These are phyloP conservation scores for Brassica hybrid DNA, from an alignment of 441 rosid genomes.

Conservation along the genomic window DNA sequence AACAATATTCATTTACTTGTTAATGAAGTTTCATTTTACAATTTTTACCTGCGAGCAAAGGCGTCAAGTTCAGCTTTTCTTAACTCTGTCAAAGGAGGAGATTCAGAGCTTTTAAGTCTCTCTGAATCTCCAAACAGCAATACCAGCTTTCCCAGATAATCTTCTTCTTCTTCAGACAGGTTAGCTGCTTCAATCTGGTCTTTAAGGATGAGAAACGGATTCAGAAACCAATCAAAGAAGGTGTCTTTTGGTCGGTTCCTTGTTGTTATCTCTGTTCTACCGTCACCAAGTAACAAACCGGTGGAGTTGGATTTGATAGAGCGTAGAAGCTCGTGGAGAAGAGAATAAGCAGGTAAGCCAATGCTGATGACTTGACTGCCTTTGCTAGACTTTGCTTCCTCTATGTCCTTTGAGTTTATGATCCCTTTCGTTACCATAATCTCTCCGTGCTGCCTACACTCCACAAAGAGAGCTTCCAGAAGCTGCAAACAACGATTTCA, in stretches of 20 bases:
- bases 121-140: slow-evolving; percentile 63
- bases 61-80: slow-evolving; percentile 84
- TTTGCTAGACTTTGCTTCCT: slow-evolving; percentile 66
- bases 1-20: background rate
- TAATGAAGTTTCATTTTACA: background rate
- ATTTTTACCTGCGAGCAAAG: slow-evolving; percentile 82
- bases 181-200: slow-evolving; percentile 84
- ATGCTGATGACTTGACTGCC: slow-evolving; percentile 69
- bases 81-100: slow-evolving; percentile 70
- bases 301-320: slow-evolving; percentile 66
- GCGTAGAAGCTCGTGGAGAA: slow-evolving; percentile 65
- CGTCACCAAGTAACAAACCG: slow-evolving; percentile 72
- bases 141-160: slow-evolving; percentile 74
- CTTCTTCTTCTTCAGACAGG: slow-evolving; percentile 73
- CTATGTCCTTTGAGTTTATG: slow-evolving; percentile 76
- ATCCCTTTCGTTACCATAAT: slow-evolving; percentile 69
- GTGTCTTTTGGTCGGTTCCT: slow-evolving; percentile 76
- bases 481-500: slow-evolving; percentile 51
- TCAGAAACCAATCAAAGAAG: slow-evolving; percentile 86
- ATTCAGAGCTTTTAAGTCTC: slow-evolving; percentile 62
- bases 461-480: slow-evolving; percentile 66
- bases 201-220: slow-evolving; percentile 81
- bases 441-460: slow-evolving; percentile 67
- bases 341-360: slow-evolving; percentile 92
- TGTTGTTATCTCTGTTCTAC: slow-evolving; percentile 67